Evolutionary conservation across 2,329 filamentous ascomycete genomes (phyloP).

Genomic region (Colletotrichum tropicicola): DNA sequence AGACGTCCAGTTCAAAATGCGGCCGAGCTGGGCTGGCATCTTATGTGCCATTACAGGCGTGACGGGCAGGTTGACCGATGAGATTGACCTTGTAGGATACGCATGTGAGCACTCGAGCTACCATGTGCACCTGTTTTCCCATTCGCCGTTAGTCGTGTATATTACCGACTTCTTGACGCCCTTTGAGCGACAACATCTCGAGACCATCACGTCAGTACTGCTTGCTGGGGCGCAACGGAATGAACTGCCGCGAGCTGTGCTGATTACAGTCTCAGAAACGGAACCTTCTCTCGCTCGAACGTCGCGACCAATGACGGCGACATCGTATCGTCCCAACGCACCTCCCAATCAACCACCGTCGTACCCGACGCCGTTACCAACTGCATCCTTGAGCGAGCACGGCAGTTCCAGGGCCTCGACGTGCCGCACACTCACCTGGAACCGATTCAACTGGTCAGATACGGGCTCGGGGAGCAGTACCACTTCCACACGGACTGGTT

Average conservation of each 20-base stretch:
- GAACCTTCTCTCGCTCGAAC: conserved; percentile 46
- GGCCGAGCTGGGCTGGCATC: background rate
- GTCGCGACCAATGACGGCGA: conserved; percentile 40
- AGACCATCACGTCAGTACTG: conserved; percentile 41
- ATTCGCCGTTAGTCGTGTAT: conserved; percentile 49
- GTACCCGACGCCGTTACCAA: conserved; percentile 43
- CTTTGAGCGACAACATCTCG: conserved; percentile 45
- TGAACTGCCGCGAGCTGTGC: too few relatives aligned
- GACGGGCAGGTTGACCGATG: background rate
- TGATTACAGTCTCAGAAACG: conserved; percentile 37
- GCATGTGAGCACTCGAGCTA: conserved; percentile 43
- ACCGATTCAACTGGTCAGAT: conserved; percentile 49
- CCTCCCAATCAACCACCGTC: conserved; percentile 49
- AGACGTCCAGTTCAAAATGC: too few relatives aligned
- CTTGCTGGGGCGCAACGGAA: background rate
- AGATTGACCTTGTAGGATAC: conserved; percentile 22
- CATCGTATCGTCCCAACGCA: conserved; percentile 39
- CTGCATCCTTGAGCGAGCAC: conserved; percentile 49
- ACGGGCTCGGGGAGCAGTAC: conserved; percentile 47
- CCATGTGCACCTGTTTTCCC: conserved; percentile 42
- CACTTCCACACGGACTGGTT: conserved; percentile 54
- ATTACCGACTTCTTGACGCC: conserved; percentile 46
- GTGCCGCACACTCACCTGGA: conserved; percentile 43
- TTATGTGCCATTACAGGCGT: background rate
- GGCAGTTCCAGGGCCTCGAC: conserved; percentile 48